Evolutionary conservation across 305 asterid species (phyloP).

Genomic region (Solanum chacoense): DNA sequence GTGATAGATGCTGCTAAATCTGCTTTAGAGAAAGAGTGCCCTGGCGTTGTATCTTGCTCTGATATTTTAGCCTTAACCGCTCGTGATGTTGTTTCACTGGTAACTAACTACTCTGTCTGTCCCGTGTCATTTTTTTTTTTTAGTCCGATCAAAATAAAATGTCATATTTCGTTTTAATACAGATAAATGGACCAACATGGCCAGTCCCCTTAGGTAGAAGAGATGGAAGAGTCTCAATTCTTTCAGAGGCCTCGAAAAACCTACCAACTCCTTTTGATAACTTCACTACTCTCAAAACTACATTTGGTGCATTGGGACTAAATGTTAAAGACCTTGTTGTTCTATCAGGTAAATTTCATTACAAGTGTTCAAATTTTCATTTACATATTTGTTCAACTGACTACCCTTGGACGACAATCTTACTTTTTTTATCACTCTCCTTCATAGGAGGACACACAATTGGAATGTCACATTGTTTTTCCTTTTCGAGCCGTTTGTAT

Average conservation of each 20-base stretch:
- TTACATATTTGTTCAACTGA: too few relatives aligned
- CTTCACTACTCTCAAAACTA: too few relatives aligned
- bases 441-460: conserved; percentile 44
- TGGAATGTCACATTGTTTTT: conserved; percentile 36
- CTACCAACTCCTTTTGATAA: too few relatives aligned
- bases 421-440: too few relatives aligned
- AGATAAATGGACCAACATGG: conserved; percentile 66
- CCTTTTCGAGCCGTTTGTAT: conserved; percentile 32
- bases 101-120: not conserved
- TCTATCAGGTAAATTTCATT: too few relatives aligned
- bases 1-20: conserved; percentile 36
- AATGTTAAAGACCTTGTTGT: too few relatives aligned
- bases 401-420: too few relatives aligned
- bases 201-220: conserved; percentile 12
- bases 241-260: too few relatives aligned
- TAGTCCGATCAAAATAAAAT: too few relatives aligned
- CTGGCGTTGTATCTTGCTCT: conserved; percentile 37
- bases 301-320: too few relatives aligned
- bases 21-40: conserved; percentile 31
- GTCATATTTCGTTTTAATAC: not conserved
- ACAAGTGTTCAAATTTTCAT: too few relatives aligned
- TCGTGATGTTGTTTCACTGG: conserved; percentile 34
- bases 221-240: too few relatives aligned
- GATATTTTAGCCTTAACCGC: conserved; percentile 40
- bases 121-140: not conserved